Conservation (phyloP, 1,284 basidiomycete species). For the Tilletia walkeri region DNA sequence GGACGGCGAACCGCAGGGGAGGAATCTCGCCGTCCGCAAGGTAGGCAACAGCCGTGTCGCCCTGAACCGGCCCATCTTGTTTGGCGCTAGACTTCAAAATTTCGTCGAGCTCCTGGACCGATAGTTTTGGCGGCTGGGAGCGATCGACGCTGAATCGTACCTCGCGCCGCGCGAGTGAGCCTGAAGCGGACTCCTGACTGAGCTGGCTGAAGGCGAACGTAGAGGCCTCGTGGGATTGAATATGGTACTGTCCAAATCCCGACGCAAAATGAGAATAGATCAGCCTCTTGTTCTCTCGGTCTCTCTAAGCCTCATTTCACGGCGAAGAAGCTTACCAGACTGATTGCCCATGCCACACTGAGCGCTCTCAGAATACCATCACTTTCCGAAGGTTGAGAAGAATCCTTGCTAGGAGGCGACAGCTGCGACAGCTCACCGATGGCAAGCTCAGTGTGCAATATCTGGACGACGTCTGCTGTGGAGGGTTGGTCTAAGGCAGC, state of each 20-base stretch:
- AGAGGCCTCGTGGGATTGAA: constrained; percentile 5
- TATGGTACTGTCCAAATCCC: background rate
- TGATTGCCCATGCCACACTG: constrained; percentile 27
- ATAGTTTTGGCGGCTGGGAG: background rate
- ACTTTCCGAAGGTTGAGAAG: background rate
- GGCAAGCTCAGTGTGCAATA: constrained; percentile 21
- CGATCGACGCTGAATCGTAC: background rate
- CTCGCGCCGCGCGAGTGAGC: background rate
- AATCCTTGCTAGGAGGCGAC: background rate
- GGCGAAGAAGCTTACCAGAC: constrained; percentile 27
- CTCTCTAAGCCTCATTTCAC: background rate
- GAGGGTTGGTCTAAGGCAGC: no score
- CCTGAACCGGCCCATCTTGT: background rate
- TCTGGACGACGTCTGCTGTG: constrained; percentile 19
- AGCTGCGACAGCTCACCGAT: background rate
- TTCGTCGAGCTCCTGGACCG: constrained; percentile 27
- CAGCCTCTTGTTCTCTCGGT: no score
- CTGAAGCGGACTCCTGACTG: background rate
- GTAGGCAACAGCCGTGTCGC: background rate
- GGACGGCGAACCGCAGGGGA: background rate
- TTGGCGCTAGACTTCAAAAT: constrained; percentile 9
- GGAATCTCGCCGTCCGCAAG: background rate
- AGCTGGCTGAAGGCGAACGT: background rate
- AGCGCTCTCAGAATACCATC: constrained; percentile 24
- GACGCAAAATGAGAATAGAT: background rate